Base-by-base conservation (phyloP, 2,329 filamentous ascomycete genomes). In the Trichoderma citrinoviride region DNA sequence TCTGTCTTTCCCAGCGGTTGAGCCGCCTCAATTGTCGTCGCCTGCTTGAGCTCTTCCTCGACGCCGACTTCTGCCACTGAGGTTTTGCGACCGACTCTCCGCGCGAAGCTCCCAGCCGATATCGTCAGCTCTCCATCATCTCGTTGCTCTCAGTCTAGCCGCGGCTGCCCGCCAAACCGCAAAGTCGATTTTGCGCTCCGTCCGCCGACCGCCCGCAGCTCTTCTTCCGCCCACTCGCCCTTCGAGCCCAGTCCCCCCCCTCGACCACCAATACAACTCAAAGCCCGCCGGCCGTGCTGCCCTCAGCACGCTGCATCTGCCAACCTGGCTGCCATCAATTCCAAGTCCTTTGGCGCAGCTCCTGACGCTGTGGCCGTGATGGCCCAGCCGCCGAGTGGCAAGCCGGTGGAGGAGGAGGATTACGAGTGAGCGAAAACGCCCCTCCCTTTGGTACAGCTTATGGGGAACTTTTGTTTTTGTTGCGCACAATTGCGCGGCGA, bases 351-450 rank as follows among this genome's bases (percentile, higher is more conserved):
- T 81, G 84, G 86, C 83, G 83, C 82, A 82, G 85, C 84, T 80
- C 81, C 85, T 80, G 81, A 82, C 82, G 86, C 84, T 84, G 85
- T 83, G 85, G 86, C 85, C 84, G 81, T 82, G 77, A 89, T 89
- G 87, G 85, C 86, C 84, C 85, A 87, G 84, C 85, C 87, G 84
- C 85, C 85, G 78, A 84, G 79, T 81, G 83, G 82, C 80, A 85
- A 86, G 78, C 81, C 82, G 70, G 81, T 80, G 73, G 58, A 53
- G 40, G 58, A 62, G 15, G 58, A 62, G 40, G 86, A 89, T 71
- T 89, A 88, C 76, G 87, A 89, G 86, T 89, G 81, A 74, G 85
- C 55, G 7, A 37, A 37, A 47, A 44, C 23, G 23, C 27, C 53
- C 27, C 17, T 44, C 23, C 29, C 19, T 33, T 52, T 19, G 25